A percentile compares a stretch with the other conserved stretches of the same genome.
Conservation (phyloP, 192 early-diverging fungal genomes). For the Powellomyces hirtus region DNA sequence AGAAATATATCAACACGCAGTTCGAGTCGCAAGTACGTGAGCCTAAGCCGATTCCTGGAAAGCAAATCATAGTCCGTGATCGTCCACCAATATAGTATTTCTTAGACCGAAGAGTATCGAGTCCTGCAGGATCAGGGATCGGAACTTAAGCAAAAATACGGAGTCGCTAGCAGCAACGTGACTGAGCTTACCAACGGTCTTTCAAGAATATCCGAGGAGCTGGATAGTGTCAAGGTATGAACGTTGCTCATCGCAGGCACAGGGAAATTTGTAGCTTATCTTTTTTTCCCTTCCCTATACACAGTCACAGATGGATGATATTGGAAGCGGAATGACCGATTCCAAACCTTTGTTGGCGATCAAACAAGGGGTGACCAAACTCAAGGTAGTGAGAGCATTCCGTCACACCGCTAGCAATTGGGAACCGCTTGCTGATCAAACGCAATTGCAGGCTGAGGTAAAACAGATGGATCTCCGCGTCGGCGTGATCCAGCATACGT, state of each 20-base stretch:
- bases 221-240: constrained; percentile 56
- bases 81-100: constrained; percentile 9
- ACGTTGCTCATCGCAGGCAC: too few relatives aligned
- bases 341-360: constrained; percentile 59
- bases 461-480: constrained; percentile 62
- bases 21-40: constrained; percentile 55
- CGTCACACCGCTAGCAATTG: too few relatives aligned
- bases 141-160: constrained; percentile 56
- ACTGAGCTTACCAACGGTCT: constrained; percentile 49
- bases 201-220: constrained; percentile 48
- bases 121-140: constrained; percentile 50
- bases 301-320: constrained; percentile 56
- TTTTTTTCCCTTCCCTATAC: too few relatives aligned
- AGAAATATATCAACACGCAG: constrained; percentile 65
- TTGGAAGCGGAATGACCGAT: constrained; percentile 64
- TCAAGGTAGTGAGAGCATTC: constrained; percentile 49
- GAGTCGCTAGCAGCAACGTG: constrained; percentile 44
- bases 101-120: constrained; percentile 49
- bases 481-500: constrained; percentile 57
- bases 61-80: too few relatives aligned
- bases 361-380: constrained; percentile 48
- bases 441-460: constrained; percentile 53
- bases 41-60: too few relatives aligned
- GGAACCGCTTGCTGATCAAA: too few relatives aligned
- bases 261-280: too few relatives aligned